Conservation (phyloP, 352 stramenopile genomes). For the Phytopythium boreale region DNA sequence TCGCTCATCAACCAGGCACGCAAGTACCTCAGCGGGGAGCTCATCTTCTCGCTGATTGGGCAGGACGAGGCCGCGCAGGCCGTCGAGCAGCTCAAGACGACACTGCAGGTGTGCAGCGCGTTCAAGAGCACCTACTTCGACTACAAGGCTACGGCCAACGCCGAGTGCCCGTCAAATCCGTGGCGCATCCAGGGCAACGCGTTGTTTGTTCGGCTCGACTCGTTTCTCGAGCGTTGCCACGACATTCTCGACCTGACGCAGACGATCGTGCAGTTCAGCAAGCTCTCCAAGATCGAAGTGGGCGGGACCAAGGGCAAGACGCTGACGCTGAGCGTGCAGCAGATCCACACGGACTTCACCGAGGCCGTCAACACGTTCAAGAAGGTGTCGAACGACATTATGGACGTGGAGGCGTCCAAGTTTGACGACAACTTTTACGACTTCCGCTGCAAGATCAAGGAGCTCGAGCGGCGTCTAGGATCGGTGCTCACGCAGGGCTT, state of each 20-base stretch:
- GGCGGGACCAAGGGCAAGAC: conserved; percentile 97
- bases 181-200: conserved; percentile 98
- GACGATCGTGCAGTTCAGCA: conserved; percentile 98
- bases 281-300: conserved; percentile 97
- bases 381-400: conserved; percentile 96
- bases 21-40: conserved; percentile 92
- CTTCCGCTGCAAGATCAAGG: conserved; percentile 97
- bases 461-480: conserved; percentile 96
- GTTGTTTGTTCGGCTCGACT: conserved; percentile 96
- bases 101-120: conserved; percentile 90
- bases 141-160: conserved; percentile 96
- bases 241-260: conserved; percentile 98
- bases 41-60: conserved; percentile 97
- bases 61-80: conserved; percentile 93
- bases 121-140: conserved; percentile 99
- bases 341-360: conserved; percentile 96
- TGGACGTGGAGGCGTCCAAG: conserved; percentile 95
- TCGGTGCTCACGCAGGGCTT: conserved; percentile 96
- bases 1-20: conserved; percentile 93
- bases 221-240: conserved; percentile 96
- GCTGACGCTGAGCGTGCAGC: conserved; percentile 90
- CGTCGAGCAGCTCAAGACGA: conserved; percentile 94
- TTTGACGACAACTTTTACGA: conserved; percentile 99
- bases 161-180: conserved; percentile 96
- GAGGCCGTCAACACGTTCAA: conserved; percentile 94